These are phyloP conservation scores for Crepidotus variabilis DNA, from an alignment of 768 basidiomycete genomes.

Conservation along the genomic window DNA sequence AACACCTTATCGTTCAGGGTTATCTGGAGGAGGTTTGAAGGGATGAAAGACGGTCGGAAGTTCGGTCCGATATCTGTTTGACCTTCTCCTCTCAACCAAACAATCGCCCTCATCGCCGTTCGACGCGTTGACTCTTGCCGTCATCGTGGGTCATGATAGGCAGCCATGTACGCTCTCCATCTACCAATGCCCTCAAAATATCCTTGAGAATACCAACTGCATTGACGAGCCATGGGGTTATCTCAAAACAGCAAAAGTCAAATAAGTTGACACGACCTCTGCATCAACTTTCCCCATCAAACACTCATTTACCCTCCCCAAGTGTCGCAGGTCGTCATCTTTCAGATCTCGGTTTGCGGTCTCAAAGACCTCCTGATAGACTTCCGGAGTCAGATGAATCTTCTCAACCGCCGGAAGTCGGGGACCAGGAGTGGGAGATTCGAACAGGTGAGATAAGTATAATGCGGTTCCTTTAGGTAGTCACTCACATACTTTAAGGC, in stretches of 20 bases:
- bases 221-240: not conserved
- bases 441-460: conserved; percentile 52
- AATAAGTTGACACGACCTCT: not conserved
- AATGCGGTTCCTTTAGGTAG: not conserved
- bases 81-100: conserved; percentile 14
- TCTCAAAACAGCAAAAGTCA: not conserved
- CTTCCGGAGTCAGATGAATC: conserved; percentile 21
- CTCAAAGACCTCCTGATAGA: conserved; percentile 31
- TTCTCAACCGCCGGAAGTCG: conserved; percentile 30
- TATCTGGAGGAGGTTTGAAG: conserved; percentile 80
- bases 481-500: conserved; percentile 34
- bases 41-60: not conserved
- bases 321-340: conserved; percentile 11
- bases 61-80: conserved; percentile 13
- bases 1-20: conserved; percentile 91
- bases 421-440: conserved; percentile 77
- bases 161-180: conserved; percentile 11
- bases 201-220: not conserved
- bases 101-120: conserved; percentile 12
- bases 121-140: conserved; percentile 7
- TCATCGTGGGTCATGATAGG: conserved; percentile 18
- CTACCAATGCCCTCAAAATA: not conserved
- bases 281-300: not conserved
- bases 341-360: conserved; percentile 31
- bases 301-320: not conserved